These are phyloP conservation scores for Mycena crocata DNA, from an alignment of 768 basidiomycete genomes.

Conservation along the genomic window DNA sequence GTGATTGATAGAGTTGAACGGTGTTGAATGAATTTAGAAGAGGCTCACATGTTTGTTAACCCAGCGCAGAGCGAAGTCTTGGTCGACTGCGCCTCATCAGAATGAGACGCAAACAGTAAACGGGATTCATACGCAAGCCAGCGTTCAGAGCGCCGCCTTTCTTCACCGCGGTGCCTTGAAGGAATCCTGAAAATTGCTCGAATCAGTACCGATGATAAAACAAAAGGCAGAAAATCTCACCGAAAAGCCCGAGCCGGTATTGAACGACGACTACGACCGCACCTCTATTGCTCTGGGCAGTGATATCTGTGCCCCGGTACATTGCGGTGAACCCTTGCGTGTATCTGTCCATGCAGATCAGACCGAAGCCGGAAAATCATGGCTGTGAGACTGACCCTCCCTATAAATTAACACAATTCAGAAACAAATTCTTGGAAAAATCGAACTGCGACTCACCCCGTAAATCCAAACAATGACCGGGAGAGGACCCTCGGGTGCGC, in stretches of 20 bases:
- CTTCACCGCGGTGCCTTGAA: constrained; percentile 42
- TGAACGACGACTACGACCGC: constrained; percentile 54
- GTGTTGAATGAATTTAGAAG: too few species aligned
- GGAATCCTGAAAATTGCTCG: constrained; percentile 37
- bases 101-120: not conserved
- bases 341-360: too few species aligned
- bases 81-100: constrained; percentile 39
- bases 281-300: constrained; percentile 47
- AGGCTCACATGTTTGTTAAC: constrained; percentile 44
- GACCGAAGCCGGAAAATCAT: too few species aligned
- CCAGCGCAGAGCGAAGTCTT: constrained; percentile 45
- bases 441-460: too few species aligned
- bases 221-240: not conserved
- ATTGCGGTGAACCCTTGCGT: too few species aligned
- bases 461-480: too few species aligned
- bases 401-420: too few species aligned
- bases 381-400: too few species aligned
- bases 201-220: not conserved
- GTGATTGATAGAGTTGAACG: not conserved
- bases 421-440: too few species aligned
- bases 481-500: too few species aligned
- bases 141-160: constrained; percentile 43
- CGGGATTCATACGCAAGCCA: constrained; percentile 36
- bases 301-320: constrained; percentile 49
- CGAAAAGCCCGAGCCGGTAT: constrained; percentile 55